Conservation (phyloP, 2,329 filamentous ascomycete genomes). For the Xylariaceae sp. region DNA sequence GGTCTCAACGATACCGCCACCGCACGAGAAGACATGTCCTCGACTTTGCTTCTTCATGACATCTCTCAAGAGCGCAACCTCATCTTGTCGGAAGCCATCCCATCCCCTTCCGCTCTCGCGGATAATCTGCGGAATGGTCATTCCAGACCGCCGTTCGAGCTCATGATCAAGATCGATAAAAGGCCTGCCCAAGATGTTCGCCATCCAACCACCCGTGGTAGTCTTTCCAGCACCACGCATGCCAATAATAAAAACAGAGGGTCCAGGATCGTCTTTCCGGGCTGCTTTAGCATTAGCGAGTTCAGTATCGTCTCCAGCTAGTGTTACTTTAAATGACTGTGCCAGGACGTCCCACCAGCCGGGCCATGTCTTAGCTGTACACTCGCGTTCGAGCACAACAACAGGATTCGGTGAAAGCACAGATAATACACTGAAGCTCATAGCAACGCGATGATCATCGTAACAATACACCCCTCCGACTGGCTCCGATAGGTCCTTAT, state of each 20-base stretch:
- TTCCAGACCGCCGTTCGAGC: constrained; percentile 74
- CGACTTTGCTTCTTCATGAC: constrained; percentile 76
- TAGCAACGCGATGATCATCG: constrained; percentile 95
- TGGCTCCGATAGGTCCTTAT: constrained; percentile 58
- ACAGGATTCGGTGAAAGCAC: constrained; percentile 73
- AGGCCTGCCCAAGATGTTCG: constrained; percentile 73
- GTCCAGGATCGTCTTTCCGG: constrained; percentile 51
- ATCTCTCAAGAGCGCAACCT: constrained; percentile 74
- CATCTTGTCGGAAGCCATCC: constrained; percentile 84
- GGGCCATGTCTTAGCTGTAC: constrained; percentile 96
- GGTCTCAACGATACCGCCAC: constrained; percentile 90
- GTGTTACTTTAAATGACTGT: constrained; percentile 74
- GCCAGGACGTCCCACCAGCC: constrained; percentile 96
- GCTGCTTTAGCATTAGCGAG: constrained; percentile 36
- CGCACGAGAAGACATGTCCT: constrained; percentile 88
- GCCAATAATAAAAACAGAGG: constrained; percentile 90
- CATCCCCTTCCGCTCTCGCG: constrained; percentile 71
- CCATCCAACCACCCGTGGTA: constrained; percentile 87
- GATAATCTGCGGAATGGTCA: constrained; percentile 87
- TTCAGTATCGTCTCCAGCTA: constrained; percentile 74
- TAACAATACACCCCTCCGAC: constrained; percentile 84
- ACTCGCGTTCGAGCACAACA: constrained; percentile 86
- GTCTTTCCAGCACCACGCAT: constrained; percentile 98
- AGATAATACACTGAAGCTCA: constrained; percentile 94
- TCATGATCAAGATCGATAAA: constrained; percentile 89